Conservation (phyloP, 179 eudicot species). For the Silene coronaria region DNA sequence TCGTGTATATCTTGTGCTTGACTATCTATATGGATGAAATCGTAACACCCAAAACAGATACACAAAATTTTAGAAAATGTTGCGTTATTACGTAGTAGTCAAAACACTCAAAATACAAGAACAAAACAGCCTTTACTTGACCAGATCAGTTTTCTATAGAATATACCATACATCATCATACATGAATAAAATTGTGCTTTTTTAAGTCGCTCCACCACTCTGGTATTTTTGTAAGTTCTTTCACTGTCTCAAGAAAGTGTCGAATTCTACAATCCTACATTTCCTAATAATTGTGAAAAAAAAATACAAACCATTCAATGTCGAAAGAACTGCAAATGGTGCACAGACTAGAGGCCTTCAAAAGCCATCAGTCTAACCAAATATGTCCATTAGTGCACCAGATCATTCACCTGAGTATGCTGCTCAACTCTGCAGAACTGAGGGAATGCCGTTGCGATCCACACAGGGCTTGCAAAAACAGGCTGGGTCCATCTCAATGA, state of each 20-base stretch:
- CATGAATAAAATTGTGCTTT: too few species aligned
- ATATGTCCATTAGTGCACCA: background rate
- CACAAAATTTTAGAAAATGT: too few species aligned
- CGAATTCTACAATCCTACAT: background rate
- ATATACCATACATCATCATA: too few species aligned
- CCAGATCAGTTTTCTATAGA: too few species aligned
- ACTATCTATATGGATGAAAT: too few species aligned
- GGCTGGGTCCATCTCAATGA: background rate
- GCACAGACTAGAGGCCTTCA: background rate
- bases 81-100: too few species aligned
- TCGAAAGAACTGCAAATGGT: background rate
- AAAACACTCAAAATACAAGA: too few species aligned
- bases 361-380: background rate
- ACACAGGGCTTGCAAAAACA: background rate
- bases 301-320: background rate
- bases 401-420: background rate
- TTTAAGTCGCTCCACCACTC: too few species aligned
- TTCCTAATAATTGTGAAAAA: background rate
- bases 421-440: conserved; percentile 3
- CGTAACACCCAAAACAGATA: too few species aligned
- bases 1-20: too few species aligned
- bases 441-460: background rate
- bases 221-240: too few species aligned
- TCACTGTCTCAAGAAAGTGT: background rate
- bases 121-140: too few species aligned